Evolutionary conservation across 176 grass and related monocot genomes (phyloP).

Genomic region (Avena eriantha): DNA sequence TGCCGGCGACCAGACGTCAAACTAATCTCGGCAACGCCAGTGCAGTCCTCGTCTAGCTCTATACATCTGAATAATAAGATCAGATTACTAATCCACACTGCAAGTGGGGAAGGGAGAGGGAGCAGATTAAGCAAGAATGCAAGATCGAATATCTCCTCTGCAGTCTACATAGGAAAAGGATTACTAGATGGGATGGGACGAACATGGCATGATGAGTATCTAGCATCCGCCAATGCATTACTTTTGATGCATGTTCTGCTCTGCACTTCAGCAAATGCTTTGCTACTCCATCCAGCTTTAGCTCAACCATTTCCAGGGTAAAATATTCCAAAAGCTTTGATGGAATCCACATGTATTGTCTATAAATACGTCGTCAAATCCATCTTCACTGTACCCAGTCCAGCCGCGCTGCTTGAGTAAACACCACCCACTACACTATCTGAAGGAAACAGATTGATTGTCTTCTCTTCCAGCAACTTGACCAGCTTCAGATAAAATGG

Average conservation of each 20-base stretch:
- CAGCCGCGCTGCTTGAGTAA: not conserved
- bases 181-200: slow-evolving; percentile 27
- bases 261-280: not conserved
- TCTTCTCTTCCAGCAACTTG: not conserved
- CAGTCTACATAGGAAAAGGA: not conserved
- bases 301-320: not conserved
- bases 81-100: not conserved
- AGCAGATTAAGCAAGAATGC: not conserved
- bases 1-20: not conserved
- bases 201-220: not conserved
- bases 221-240: not conserved
- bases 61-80: not conserved
- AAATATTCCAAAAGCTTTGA: not conserved
- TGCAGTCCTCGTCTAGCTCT: not conserved
- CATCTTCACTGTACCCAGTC: not conserved
- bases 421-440: not conserved
- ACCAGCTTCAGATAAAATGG: not conserved
- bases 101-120: not conserved
- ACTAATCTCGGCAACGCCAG: not conserved
- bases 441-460: no score
- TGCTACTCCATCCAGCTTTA: not conserved
- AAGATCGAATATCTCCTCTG: not conserved
- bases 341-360: not conserved
- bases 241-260: slow-evolving; percentile 39
- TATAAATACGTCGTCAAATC: slow-evolving; percentile 36